phyloP scores from a whole-genome alignment of 495 filamentous ascomycete genomes.

The Darksidea phi region DNA sequence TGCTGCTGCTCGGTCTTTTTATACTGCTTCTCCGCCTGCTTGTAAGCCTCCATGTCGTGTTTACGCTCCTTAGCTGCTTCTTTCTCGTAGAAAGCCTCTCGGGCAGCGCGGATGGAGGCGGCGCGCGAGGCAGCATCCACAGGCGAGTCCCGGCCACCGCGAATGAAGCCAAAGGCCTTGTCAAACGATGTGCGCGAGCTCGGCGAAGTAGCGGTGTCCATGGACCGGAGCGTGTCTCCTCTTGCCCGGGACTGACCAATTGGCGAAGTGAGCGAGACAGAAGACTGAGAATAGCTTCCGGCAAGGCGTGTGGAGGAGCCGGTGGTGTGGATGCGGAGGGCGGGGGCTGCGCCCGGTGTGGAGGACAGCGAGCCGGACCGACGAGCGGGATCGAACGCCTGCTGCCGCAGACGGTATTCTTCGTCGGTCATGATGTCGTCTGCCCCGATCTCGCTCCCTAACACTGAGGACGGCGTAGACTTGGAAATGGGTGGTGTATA shows the following conservation, averaged over 20 bases:
- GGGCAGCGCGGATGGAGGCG: conserved; percentile 55
- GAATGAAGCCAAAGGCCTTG: conserved; percentile 53
- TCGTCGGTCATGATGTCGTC: conserved; percentile 41
- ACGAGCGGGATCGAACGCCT: conserved; percentile 31
- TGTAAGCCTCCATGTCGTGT: conserved; percentile 55
- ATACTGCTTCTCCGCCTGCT: conserved; percentile 45
- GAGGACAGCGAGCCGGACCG: conserved; percentile 41
- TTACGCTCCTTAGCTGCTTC: conserved; percentile 59
- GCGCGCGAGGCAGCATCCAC: conserved; percentile 54
- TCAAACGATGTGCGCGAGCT: conserved; percentile 58
- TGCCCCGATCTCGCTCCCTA: conserved; percentile 45
- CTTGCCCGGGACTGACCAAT: conserved; percentile 36
- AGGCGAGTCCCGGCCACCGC: conserved; percentile 48
- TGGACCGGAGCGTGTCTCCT: conserved; percentile 36
- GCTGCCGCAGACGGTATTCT: conserved; percentile 37
- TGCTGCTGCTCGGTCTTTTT: conserved; percentile 42
- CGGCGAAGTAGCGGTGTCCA: conserved; percentile 48
- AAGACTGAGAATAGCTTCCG: conserved; percentile 54
- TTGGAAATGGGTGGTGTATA: conserved; percentile 57
- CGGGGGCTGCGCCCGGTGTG: conserved; percentile 27
- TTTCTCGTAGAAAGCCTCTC: conserved; percentile 56
- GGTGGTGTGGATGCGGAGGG: conserved; percentile 46
- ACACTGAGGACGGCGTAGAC: conserved; percentile 52
- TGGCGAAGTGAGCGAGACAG: conserved; percentile 50
- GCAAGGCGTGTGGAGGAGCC: conserved; percentile 51